Evolutionary conservation across 805 yeast species (phyloP), one percentile per base, ranked within the genome.

Genomic region (Wickerhamiella azyma): DNA sequence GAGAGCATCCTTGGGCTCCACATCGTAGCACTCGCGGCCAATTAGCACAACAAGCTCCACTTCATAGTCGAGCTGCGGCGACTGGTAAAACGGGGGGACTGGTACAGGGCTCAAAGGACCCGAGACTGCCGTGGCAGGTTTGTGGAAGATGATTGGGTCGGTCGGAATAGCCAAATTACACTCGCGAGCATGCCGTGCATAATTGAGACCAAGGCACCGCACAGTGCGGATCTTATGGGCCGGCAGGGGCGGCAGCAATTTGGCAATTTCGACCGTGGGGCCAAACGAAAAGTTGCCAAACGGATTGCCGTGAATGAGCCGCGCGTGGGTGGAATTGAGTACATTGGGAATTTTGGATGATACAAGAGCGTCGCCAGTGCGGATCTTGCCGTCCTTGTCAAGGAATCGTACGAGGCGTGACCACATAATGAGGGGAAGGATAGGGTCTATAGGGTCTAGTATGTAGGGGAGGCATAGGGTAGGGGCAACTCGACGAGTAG

Each of bases 41-140:
- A 75, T 75, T 8, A 75, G 72, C 14, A 72, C 66, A 3, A 70
- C 75, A 37, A 75, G 59, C 53, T 75, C 80, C 26, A 71, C 71
- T 52, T 75, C 79, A 51, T 75, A 75, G 56, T 75, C 79, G 10
- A 69, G 60, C 19, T 53, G 51, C 21, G 55, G 62, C 47, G 14
- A 54, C 54, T 52, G 68, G 52, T 64, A 62, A 48, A 58, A 50
- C 13, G 47, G 41, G 1, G 60, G 59, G 14, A 75, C 70, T 1
- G 61, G 57, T 39, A 75, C 69, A 7, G 60, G 60, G 40, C 64
- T 69, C 7, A 51, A 50, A 4, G 76, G 75, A 6, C 70, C 74
- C 24, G 60, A 57, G 11, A 75, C 49, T 2, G 76, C 61, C 10
- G 72, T 65, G 0, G 60, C 56, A 5, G 79, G 78, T 59, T 74